These are phyloP conservation scores for Amylostereum areolatum DNA, from an alignment of 1,284 basidiomycete species.

Conservation along the genomic window DNA sequence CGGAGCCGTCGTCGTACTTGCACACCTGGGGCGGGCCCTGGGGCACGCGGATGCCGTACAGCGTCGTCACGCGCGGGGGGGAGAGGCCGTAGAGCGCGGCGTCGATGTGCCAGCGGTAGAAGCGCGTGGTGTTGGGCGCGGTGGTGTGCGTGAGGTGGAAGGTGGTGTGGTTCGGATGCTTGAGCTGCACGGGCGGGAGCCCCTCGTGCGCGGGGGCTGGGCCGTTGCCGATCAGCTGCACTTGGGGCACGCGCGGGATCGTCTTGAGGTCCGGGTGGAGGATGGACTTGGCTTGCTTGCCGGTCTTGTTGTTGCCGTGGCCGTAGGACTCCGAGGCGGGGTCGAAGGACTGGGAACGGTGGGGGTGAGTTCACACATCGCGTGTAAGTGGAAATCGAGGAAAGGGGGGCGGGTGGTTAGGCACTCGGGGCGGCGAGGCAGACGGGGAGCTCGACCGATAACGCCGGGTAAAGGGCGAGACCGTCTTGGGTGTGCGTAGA, in stretches of 20 bases:
- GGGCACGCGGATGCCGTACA: constrained; percentile 78
- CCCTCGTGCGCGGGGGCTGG: constrained; percentile 74
- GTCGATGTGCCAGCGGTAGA: constrained; percentile 94
- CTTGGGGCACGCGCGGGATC: constrained; percentile 79
- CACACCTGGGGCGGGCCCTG: constrained; percentile 61
- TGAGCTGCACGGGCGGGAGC: constrained; percentile 61
- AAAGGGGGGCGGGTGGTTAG: too few species aligned
- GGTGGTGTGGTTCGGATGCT: constrained; percentile 81
- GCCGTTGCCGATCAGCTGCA: constrained; percentile 82
- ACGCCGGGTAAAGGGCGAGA: too few species aligned
- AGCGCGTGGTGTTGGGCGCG: constrained; percentile 69
- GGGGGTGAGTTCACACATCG: too few species aligned
- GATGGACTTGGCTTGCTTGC: constrained; percentile 64
- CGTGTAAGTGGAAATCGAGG: too few species aligned
- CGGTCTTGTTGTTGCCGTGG: constrained; percentile 81
- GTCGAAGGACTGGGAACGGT: constrained; percentile 62
- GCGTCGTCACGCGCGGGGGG: constrained; percentile 84
- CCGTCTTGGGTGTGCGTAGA: too few species aligned
- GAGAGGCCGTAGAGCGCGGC: constrained; percentile 85
- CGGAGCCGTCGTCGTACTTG: constrained; percentile 86
- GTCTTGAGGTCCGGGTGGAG: constrained; percentile 84
- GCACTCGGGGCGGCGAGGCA: too few species aligned
- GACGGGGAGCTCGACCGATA: too few species aligned
- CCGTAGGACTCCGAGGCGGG: constrained; percentile 69
- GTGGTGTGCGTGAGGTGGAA: constrained; percentile 86